phyloP scores from a whole-genome alignment of 2,329 filamentous ascomycete genomes.

The Pleurostoma richardsiae region DNA sequence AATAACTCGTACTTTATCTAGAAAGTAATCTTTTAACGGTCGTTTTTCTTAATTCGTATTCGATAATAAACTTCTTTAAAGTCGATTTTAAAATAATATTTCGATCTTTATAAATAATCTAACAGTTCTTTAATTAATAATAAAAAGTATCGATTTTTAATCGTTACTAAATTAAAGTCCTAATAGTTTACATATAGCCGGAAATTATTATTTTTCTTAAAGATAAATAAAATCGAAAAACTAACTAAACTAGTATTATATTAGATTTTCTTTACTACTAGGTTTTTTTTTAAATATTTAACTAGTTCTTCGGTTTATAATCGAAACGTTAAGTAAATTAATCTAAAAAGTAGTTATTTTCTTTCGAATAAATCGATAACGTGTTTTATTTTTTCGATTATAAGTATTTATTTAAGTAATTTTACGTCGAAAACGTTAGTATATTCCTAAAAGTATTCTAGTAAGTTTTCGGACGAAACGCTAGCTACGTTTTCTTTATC shows the following conservation, averaged over 20 bases:
- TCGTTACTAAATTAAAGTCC: background rate
- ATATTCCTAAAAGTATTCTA: background rate
- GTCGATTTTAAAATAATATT: background rate
- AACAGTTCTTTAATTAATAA: background rate
- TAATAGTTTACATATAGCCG: background rate
- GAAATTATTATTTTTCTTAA: background rate
- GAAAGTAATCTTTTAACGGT: background rate
- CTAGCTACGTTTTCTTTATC: background rate
- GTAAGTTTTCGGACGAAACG: background rate
- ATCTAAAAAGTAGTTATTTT: no score
- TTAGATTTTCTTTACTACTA: background rate
- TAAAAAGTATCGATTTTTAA: background rate
- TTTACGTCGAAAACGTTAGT: no score
- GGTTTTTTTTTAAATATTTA: background rate
- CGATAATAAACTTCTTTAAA: background rate
- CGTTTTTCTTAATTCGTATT: background rate
- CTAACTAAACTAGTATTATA: background rate
- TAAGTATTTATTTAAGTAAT: background rate
- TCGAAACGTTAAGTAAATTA: background rate
- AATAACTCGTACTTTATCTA: background rate
- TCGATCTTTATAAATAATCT: background rate
- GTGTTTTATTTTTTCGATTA: no score
- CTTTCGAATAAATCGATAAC: no score
- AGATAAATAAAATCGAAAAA: background rate
- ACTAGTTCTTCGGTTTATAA: background rate